A percentile compares a stretch with the other conserved stretches of the same genome.
These are phyloP conservation scores for Vigna nakashimae DNA, from an alignment of 306 rosid species.

Conservation along the genomic window DNA sequence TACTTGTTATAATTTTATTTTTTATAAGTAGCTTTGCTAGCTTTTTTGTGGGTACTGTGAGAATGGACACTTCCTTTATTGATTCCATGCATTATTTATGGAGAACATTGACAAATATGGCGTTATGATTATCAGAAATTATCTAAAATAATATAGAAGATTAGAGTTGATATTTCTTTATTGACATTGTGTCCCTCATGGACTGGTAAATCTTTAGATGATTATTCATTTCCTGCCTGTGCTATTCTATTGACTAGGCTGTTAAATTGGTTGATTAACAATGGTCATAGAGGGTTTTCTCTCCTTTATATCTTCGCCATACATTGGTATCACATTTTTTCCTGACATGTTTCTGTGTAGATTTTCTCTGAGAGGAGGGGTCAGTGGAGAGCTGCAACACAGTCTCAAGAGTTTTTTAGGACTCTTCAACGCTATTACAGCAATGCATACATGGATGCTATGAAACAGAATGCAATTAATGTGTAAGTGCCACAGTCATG, in stretches of 20 bases:
- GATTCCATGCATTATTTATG: slow-evolving; percentile 5
- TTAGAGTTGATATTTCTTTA: slow-evolving; percentile 11
- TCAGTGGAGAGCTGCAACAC: slow-evolving; percentile 97
- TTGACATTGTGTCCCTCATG: slow-evolving; percentile 17
- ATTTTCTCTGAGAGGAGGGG: slow-evolving; percentile 96
- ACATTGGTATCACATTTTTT: slow-evolving; percentile 17
- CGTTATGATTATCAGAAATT: not conserved
- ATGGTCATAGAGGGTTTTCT: not conserved
- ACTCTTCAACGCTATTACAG: slow-evolving; percentile 92
- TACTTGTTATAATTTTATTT: too few species aligned
- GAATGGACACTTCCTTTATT: slow-evolving; percentile 13
- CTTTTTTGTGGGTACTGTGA: slow-evolving; percentile 39
- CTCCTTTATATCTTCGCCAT: slow-evolving; percentile 6
- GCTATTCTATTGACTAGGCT: not conserved
- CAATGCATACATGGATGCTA: slow-evolving; percentile 86
- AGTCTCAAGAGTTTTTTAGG: slow-evolving; percentile 95
- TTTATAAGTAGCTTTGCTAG: not conserved
- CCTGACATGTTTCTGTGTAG: slow-evolving; percentile 50
- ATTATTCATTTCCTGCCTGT: slow-evolving; percentile 37
- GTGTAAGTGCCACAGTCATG: slow-evolving; percentile 58
- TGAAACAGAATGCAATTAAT: slow-evolving; percentile 90
- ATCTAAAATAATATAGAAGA: slow-evolving; percentile 12
- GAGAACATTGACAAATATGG: slow-evolving; percentile 10
- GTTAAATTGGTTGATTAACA: not conserved
- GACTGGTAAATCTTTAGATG: slow-evolving; percentile 12